Base-by-base conservation (phyloP, 768 basidiomycete genomes). In the Macrolepiota albuminosa region DNA sequence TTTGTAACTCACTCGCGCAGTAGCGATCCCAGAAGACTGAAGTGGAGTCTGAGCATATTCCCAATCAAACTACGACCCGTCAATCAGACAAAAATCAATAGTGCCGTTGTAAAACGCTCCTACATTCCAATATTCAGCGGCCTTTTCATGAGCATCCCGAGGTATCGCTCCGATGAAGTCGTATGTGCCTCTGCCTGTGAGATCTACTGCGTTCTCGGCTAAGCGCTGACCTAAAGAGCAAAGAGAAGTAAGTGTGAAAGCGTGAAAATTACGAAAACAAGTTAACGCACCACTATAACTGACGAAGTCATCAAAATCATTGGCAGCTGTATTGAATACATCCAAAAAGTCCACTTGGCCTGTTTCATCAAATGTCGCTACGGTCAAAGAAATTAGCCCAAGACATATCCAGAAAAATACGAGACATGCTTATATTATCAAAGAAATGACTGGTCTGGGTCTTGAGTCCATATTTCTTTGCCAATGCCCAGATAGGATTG, bases 151-250 rank as follows among this genome's bases (percentile, higher is more conserved):
- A 37, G 10, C 36, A 37, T 29, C 77, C 57, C 70, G 68, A 1
- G 82, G 43, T 21, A 9, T 79, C 16, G 75, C 70, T n/a, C 82
- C 81, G 48, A 78, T 71, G 14, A 86, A 64, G 4, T 78, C 72
- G 62, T 86, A 88, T 0, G 83, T 86, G 6, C 80, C 77, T 36
- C 80, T 72, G 21, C 81, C 75, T 40, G 81, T 81, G 34, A 78
- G 61, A 62, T 88, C 87, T 7, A 87, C 82, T 1, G 80, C 70
- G 18, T 73, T 72, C 34, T 66, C 64, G 42, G 73, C 69, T 1
- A 84, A 75, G 10, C 83, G 76, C n/a, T 64, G 67, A 58, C 81
- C 84, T 84, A 57, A 26, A 29, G 45, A 45, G n/a, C 24, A 51
- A 29, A 34, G 26, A 31, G 21, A 0, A n/a, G 21, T 21, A 21